A percentile compares a stretch with the other conserved stretches of the same genome.
Conservation (phyloP, 345 rosid genomes). For the Populus pruinosa region DNA sequence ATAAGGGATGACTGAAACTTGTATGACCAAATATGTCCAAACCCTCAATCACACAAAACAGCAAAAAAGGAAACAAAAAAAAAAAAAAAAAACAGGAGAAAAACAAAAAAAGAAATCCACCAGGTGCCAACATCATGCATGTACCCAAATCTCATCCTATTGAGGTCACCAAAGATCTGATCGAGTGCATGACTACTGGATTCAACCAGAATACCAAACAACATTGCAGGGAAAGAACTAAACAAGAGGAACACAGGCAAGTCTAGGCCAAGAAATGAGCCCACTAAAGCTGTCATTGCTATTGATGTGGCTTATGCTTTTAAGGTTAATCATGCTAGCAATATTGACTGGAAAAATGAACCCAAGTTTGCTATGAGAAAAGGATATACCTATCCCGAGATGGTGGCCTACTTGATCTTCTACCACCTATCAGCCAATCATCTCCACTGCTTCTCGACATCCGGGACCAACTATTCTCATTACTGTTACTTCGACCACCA, state of each 20-base stretch:
- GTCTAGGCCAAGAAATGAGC: not conserved
- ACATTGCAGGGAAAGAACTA: not conserved
- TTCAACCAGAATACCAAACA: not conserved
- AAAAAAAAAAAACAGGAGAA: too few species aligned
- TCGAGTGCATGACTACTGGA: not conserved
- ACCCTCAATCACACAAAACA: not conserved
- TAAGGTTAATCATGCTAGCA: not conserved
- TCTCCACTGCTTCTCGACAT: slow-evolving; percentile 48
- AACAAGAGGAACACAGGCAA: not conserved
- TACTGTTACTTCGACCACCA: slow-evolving; percentile 52
- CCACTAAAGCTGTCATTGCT: not conserved
- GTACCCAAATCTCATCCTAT: not conserved
- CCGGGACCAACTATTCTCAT: slow-evolving; percentile 49
- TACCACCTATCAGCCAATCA: slow-evolving; percentile 79
- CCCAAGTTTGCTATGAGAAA: not conserved
- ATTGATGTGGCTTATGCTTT: not conserved
- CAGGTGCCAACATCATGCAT: not conserved
- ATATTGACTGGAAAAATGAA: not conserved
- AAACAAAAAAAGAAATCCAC: too few species aligned
- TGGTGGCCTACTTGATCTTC: slow-evolving; percentile 54
- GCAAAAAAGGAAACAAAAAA: not conserved
- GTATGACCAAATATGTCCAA: not conserved
- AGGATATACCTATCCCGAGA: slow-evolving; percentile 19
- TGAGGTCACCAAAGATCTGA: not conserved
- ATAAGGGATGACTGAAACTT: not conserved